A percentile compares a stretch with the other conserved stretches of the same genome.
These are phyloP conservation scores for Candolleomyces aberdarensis DNA, from an alignment of 768 basidiomycete genomes.

Conservation along the genomic window DNA sequence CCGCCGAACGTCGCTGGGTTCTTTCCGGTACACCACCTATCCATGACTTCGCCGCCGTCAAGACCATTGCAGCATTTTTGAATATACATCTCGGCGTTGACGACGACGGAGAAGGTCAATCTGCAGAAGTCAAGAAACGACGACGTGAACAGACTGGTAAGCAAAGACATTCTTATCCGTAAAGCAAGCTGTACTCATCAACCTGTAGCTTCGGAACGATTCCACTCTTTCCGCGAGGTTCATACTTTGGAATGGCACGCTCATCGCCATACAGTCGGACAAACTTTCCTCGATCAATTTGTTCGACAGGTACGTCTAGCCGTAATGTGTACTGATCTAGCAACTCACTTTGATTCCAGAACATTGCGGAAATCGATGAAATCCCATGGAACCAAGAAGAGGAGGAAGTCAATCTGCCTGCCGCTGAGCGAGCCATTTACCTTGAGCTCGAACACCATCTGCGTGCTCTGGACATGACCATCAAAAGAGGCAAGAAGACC, in stretches of 20 bases:
- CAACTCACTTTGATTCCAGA: constrained; percentile 42
- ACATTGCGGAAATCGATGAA: constrained; percentile 95
- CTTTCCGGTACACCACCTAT: constrained; percentile 96
- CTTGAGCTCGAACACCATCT: constrained; percentile 92
- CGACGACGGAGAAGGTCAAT: constrained; percentile 80
- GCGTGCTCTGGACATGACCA: constrained; percentile 85
- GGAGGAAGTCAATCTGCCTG: constrained; percentile 71
- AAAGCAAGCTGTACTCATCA: constrained; percentile 8
- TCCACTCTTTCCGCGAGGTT: constrained; percentile 96
- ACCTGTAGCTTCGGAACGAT: constrained; percentile 74
- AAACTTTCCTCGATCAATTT: constrained; percentile 75
- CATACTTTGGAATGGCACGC: constrained; percentile 92
- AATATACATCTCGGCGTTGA: constrained; percentile 90
- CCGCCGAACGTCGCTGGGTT: constrained; percentile 85
- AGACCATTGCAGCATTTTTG: constrained; percentile 87
- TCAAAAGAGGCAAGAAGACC: constrained; percentile 55
- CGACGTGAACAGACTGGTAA: constrained; percentile 80
- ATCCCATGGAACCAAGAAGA: constrained; percentile 74
- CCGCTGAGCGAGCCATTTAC: constrained; percentile 93
- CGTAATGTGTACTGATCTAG: background rate
- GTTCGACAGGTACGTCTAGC: constrained; percentile 69
- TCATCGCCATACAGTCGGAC: constrained; percentile 79
- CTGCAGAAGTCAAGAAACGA: constrained; percentile 74
- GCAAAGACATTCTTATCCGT: constrained; percentile 11
- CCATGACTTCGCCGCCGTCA: constrained; percentile 84